Evolutionary conservation across 73 alveolate genomes (phyloP).

Genomic region (Loxodes magnus): DNA sequence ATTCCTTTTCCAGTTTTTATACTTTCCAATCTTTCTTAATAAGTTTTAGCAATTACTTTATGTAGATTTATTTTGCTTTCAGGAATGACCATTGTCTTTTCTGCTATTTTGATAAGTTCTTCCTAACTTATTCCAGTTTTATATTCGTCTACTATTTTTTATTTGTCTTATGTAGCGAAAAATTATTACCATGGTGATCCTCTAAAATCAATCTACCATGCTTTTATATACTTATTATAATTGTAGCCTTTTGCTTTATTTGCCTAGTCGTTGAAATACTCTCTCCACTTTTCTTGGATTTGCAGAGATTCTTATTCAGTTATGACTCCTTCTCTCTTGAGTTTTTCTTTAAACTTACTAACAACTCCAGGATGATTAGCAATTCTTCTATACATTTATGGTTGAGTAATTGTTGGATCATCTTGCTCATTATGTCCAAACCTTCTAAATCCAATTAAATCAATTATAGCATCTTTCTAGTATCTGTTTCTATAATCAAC

Average conservation of each 20-base stretch:
- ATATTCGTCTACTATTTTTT: conserved; percentile 26
- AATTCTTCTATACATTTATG: conserved; percentile 60
- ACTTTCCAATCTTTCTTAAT: conserved; percentile 40
- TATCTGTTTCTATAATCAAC: conserved; percentile 34
- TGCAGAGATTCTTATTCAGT: conserved; percentile 31
- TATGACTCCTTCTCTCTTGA: conserved; percentile 42
- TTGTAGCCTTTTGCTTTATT: conserved; percentile 9
- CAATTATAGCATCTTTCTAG: conserved; percentile 47
- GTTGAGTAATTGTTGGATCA: conserved; percentile 81
- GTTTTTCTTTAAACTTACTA: conserved; percentile 38
- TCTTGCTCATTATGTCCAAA: conserved; percentile 93
- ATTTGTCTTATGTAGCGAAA: conserved; percentile 28
- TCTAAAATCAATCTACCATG: conserved; percentile 56
- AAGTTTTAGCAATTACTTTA: conserved; percentile 49
- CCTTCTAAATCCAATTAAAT: conserved; percentile 84
- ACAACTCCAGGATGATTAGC: conserved; percentile 44
- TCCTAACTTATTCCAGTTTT: conserved; percentile 53
- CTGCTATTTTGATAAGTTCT: conserved; percentile 28
- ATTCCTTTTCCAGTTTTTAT: conserved; percentile 78
- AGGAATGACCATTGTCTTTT: conserved; percentile 34
- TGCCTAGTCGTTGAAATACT: conserved; percentile 36
- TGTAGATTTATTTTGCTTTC: conserved; percentile 59
- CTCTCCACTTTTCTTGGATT: conserved; percentile 11
- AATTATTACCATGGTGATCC: conserved; percentile 25
- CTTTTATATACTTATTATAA: conserved; percentile 21